These are phyloP conservation scores for Artemisia tridentata DNA, from an alignment of 129 eudicot genomes.

Conservation along the genomic window DNA sequence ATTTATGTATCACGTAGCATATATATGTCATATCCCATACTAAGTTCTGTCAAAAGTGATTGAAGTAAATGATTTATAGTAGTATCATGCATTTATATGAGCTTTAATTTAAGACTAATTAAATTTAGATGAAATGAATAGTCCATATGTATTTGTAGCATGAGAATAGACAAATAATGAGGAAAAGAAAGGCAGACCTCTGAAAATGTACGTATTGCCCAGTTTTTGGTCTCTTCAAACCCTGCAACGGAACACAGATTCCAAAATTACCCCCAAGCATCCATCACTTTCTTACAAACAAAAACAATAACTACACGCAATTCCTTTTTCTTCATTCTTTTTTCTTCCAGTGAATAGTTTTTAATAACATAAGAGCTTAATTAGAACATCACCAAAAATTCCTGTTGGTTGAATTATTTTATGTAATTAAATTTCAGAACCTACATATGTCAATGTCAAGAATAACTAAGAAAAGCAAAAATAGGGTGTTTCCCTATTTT, in stretches of 20 bases:
- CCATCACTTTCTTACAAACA: slow-evolving; percentile 27
- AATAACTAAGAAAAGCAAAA: neutral
- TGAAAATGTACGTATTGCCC: slow-evolving; percentile 72
- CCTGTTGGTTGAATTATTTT: neutral
- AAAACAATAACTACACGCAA: slow-evolving; percentile 35
- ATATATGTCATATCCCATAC: too few relatives aligned
- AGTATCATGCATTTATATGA: too few relatives aligned
- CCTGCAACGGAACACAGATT: slow-evolving; percentile 41
- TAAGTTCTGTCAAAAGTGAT: too few relatives aligned
- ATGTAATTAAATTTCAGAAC: neutral
- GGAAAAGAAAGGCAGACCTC: slow-evolving; percentile 49
- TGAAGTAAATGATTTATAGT: too few relatives aligned
- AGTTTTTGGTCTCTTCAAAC: slow-evolving; percentile 71
- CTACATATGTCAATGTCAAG: neutral
- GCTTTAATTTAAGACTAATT: too few relatives aligned
- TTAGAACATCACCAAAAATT: neutral
- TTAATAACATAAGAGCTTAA: too few relatives aligned
- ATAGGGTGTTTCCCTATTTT: neutral
- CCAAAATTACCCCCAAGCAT: slow-evolving; percentile 22
- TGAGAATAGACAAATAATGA: slow-evolving; percentile 12
- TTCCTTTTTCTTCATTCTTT: slow-evolving; percentile 21
- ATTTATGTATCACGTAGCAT: too few relatives aligned
- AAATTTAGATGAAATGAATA: too few relatives aligned
- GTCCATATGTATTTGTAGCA: neutral
- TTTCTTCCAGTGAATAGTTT: neutral